Conservation (phyloP, 1,139 yeast genomes). For the Debaryomyces coudertii region DNA sequence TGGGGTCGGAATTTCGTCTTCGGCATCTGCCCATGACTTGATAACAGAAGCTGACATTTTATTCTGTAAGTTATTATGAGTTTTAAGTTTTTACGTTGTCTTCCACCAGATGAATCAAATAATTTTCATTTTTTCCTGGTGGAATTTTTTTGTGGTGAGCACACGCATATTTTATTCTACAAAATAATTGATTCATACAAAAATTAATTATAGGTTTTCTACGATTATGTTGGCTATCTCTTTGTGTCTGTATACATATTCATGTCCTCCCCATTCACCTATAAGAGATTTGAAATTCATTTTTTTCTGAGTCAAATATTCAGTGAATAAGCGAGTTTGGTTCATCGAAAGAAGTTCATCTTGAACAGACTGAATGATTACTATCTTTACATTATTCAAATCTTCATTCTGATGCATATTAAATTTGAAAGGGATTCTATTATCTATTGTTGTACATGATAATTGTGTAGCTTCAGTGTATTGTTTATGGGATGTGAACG, state of each 20-base stretch:
- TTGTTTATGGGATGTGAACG: conserved; percentile 28
- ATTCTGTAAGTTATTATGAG: conserved; percentile 3
- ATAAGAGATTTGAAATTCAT: conserved; percentile 13
- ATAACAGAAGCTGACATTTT: conserved; percentile 44
- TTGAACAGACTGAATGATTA: conserved; percentile 33
- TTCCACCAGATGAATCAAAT: conserved; percentile 11
- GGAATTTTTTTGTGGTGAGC: conserved; percentile 12
- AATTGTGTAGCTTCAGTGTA: conserved; percentile 31
- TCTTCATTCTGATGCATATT: neutral
- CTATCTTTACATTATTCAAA: conserved; percentile 8
- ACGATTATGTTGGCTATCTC: conserved; percentile 23
- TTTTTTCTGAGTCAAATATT: conserved; percentile 18
- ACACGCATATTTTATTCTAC: conserved; percentile 12
- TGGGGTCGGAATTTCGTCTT: conserved; percentile 66
- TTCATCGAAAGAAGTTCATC: conserved; percentile 38
- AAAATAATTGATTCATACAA: neutral
- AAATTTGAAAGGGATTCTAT: neutral
- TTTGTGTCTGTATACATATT: conserved; percentile 32
- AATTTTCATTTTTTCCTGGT: conserved; percentile 15
- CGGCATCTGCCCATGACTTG: conserved; percentile 70
- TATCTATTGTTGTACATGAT: conserved; percentile 16
- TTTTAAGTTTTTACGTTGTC: neutral
- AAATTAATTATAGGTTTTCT: neutral
- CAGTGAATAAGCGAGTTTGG: conserved; percentile 26
- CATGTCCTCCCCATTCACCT: conserved; percentile 39